Evolutionary conservation across 2,329 filamentous ascomycete genomes (phyloP).

Genomic region (Botryotinia calthae): DNA sequence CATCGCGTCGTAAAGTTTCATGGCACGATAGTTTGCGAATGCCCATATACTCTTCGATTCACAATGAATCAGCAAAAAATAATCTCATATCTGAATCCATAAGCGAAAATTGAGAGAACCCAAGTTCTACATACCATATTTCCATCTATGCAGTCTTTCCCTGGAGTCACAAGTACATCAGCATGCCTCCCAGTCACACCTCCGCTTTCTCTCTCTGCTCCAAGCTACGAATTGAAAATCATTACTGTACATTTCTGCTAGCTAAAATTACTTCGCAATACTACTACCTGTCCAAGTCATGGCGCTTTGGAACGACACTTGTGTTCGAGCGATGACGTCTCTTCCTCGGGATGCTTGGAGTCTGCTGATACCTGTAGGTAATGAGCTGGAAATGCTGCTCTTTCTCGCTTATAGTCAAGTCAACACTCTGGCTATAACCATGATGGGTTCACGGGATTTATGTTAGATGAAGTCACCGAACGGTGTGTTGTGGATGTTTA

Average conservation of each 20-base stretch:
- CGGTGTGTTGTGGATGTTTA: neutral
- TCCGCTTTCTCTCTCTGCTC: neutral
- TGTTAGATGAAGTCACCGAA: neutral
- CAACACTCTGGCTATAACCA: neutral
- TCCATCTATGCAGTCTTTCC: neutral
- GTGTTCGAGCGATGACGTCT: too few species aligned
- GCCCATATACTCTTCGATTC: neutral
- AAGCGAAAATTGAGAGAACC: neutral
- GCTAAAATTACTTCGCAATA: too few species aligned
- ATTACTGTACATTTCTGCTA: too few species aligned
- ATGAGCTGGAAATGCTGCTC: too few species aligned
- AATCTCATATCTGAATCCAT: neutral
- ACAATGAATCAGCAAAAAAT: neutral
- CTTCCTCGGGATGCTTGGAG: too few species aligned
- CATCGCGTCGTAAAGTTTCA: neutral
- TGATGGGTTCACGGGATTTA: neutral
- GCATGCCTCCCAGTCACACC: neutral
- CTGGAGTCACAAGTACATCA: neutral
- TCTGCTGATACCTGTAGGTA: too few species aligned
- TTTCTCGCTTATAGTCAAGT: neutral
- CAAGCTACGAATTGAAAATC: neutral
- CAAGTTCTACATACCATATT: neutral
- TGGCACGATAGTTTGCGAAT: neutral
- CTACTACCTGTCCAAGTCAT: too few species aligned
- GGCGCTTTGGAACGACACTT: too few species aligned